Evolutionary conservation across 768 basidiomycete genomes (phyloP).

Genomic region (Tremella fuciformis): DNA sequence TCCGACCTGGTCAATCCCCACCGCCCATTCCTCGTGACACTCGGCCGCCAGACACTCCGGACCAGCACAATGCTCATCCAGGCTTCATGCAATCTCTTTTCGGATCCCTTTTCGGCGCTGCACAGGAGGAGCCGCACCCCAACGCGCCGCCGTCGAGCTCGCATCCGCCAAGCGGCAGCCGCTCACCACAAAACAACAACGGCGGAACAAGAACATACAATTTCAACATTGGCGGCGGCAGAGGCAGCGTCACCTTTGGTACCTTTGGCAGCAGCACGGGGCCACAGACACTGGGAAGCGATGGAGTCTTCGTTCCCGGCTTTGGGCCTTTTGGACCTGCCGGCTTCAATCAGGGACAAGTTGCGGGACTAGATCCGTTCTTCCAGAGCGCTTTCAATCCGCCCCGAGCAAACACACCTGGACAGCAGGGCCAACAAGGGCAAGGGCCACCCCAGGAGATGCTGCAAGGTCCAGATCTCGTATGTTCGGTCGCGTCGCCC

Average conservation of each 20-base stretch:
- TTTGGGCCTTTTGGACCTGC: constrained; percentile 13
- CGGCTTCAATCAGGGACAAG: background rate
- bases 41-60: constrained; percentile 1
- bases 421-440: too few species aligned
- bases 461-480: constrained; percentile 4
- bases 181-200: constrained; percentile 1
- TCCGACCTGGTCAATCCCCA: constrained; percentile 17
- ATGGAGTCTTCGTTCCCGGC: constrained; percentile 5
- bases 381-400: too few species aligned
- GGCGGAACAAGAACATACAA: constrained; percentile 26
- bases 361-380: too few species aligned
- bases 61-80: constrained; percentile 1
- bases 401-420: too few species aligned
- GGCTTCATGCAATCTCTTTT: constrained; percentile 26
- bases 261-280: constrained; percentile 14
- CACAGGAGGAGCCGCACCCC: constrained; percentile 6
- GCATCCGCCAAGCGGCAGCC: background rate
- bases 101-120: constrained; percentile 24
- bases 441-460: background rate
- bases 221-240: constrained; percentile 40
- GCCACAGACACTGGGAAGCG: constrained; percentile 6
- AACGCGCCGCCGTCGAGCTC: background rate
- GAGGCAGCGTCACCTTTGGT: constrained; percentile 36
- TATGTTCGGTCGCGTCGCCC: background rate
- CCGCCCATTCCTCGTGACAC: constrained; percentile 1